Evolutionary conservation across 441 rosid species (phyloP), one percentile per base, ranked within the genome.

Genomic region (Populus hybrid): DNA sequence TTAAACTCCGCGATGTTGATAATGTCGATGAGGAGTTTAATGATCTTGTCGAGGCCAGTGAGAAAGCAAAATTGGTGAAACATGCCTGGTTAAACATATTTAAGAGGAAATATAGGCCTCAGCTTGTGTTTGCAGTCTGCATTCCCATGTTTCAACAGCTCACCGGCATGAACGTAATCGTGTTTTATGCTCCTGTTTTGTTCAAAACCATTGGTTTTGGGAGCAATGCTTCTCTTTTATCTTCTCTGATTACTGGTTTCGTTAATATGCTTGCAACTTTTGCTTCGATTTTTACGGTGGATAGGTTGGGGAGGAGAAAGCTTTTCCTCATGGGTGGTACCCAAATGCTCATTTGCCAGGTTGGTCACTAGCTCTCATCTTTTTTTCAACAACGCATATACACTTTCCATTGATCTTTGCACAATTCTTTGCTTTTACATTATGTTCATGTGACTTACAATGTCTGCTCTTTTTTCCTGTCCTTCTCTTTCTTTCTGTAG

Each of bases 161-260:
- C 38, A 89, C 92, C 0, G 92, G 90, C 28, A 89, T 88, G 77
- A 88, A 88, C 74, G 87, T 86, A 69, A 83, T 90, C 61, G 83
- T 87, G 20, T 90, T 90, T 61, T 90, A 87, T n/a, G 92, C 94
- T 0, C 90, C 94, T 0, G 89, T 90, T 67, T 79, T 89, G 69
- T 90, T 86, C 57, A 82, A 81, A 68, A 87, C 88, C 1, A 66
- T 90, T 0, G 93, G 93, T 1, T 87, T 90, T 11, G 88, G 85
- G n/a, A 70, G 74, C 4, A 73, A 80, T 21, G 91, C 92, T 34
- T 78, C 94, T 3, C 91, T 90, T 6, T 70, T 85, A 24, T 88
- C 94, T 3, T 86, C 93, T 5, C 77, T 86, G 66, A 87, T 90
- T 2, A 84, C 86, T 18, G 91, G 93, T 2, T 34, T 73, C 40